These are phyloP conservation scores for Mucor velutinosus DNA, from an alignment of 371 early-diverging fungal species.

Conservation along the genomic window DNA sequence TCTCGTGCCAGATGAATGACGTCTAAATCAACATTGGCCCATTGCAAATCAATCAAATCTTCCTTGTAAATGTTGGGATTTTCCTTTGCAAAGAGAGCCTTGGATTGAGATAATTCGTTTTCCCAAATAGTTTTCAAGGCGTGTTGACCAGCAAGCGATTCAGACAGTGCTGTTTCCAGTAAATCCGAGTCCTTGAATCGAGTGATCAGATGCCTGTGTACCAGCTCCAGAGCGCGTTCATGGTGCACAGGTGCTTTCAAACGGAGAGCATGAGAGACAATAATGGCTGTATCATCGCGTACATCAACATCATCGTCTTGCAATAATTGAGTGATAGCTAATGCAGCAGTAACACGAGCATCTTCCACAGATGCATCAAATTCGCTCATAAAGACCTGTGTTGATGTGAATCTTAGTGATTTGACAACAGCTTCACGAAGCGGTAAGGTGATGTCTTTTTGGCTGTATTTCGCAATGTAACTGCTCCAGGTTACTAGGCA, in stretches of 20 bases:
- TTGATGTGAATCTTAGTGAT: conserved; percentile 49
- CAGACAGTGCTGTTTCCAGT: conserved; percentile 25
- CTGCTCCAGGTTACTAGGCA: conserved; percentile 53
- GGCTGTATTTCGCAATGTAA: conserved; percentile 50
- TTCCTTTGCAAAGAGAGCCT: conserved; percentile 53
- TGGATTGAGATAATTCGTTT: conserved; percentile 28
- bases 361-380: conserved; percentile 2
- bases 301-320: conserved; percentile 80
- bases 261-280: conserved; percentile 57
- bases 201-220: conserved; percentile 41
- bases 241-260: conserved; percentile 46
- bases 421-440: conserved; percentile 61
- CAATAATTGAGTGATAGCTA: conserved; percentile 24
- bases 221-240: conserved; percentile 61
- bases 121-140: conserved; percentile 23
- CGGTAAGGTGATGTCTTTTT: conserved; percentile 53
- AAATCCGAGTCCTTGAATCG: conserved; percentile 21
- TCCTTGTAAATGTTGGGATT: conserved; percentile 61
- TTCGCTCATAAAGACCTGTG: conserved; percentile 32
- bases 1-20: conserved; percentile 9
- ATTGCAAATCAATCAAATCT: conserved; percentile 56
- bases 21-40: conserved; percentile 38
- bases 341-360: conserved; percentile 19
- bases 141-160: conserved; percentile 22
- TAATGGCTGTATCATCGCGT: conserved; percentile 57